phyloP scores from a whole-genome alignment of 352 stramenopile species.

The Pythium periplocum region DNA sequence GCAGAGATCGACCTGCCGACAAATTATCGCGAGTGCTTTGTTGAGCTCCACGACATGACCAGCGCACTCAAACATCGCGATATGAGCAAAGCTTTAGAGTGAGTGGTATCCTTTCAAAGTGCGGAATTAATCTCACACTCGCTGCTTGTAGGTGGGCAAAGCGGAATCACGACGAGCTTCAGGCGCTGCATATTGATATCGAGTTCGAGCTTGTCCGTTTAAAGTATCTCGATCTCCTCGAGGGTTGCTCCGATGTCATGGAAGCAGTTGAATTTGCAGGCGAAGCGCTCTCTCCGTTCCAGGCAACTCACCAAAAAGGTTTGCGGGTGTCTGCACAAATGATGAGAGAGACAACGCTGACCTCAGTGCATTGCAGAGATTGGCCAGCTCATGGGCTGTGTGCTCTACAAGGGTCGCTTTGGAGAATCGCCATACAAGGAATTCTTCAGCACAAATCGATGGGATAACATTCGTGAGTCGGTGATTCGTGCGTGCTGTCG shows the following conservation, averaged over 20 bases:
- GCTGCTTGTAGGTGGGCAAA: conserved; percentile 45
- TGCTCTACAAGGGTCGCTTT: conserved; percentile 72
- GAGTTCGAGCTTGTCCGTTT: conserved; percentile 83
- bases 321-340: neutral
- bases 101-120: conserved; percentile 10
- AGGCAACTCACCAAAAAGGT: conserved; percentile 57
- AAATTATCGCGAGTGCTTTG: conserved; percentile 56
- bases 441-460: conserved; percentile 58
- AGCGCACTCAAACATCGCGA: conserved; percentile 59
- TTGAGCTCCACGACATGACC: conserved; percentile 61
- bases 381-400: conserved; percentile 71
- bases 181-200: conserved; percentile 51
- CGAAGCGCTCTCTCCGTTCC: conserved; percentile 56
- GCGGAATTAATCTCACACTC: too few species aligned
- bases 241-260: conserved; percentile 57
- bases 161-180: conserved; percentile 45
- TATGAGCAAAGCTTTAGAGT: conserved; percentile 63
- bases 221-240: conserved; percentile 74
- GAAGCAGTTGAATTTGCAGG: conserved; percentile 65
- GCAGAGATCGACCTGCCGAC: conserved; percentile 41
- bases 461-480: conserved; percentile 64
- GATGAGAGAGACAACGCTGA: neutral
- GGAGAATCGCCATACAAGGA: conserved; percentile 79
- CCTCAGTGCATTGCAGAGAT: conserved; percentile 32
- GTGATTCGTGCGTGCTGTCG: conserved; percentile 73